Base-by-base conservation (phyloP, 2,329 filamentous ascomycete genomes). In the Diplocarpon rosae region DNA sequence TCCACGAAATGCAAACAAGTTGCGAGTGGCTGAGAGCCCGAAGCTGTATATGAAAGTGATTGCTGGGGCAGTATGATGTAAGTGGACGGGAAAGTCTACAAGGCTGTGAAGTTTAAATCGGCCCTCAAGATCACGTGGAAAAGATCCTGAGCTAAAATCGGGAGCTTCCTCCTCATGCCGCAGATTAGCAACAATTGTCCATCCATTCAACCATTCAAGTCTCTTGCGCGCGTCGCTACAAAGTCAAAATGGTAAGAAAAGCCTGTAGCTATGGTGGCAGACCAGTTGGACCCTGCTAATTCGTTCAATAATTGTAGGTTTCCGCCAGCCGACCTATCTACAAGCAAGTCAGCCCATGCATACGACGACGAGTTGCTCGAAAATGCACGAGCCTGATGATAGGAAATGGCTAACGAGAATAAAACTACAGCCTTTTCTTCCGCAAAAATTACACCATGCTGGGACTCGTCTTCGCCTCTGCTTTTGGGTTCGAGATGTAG, bases 401-500 rank as follows among this genome's bases (percentile, higher is more conserved):
- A 35, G 16, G n/a, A 4, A 37, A 43, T 43, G 3, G 39, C 57
- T 59, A 40, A 56, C 37, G 24, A 7, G 27, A 17, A 12, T 37
- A 3, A 34, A 2, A 4, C 31, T 49, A 55, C 68, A 96, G 92
- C 73, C 68, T 78, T 62, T 62, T 96, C 57, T 82, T 96, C 74
- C 81, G 83, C 67, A 81, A 76, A 65, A 98, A 98, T 75, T 83
- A 76, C 60, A 73, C 83, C 65, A 95, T 95, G 78, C 73, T 98
- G 60, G 82, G 78, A 56, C 75, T 80, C 54, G 85, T 98, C 63
- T 98, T 98, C 66, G 76, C 72, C 57, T 75, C 79, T 56, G 90
- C 89, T 56, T 98, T 98, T 64, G 85, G 75, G 53, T 88, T 94
- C 64, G 87, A 96, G 73, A 76, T 98, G 92, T 98, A 78, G 63